A percentile compares a stretch with the other conserved stretches of the same genome.
phyloP scores from a whole-genome alignment of 1,284 basidiomycete species.

The Rhodotorula glutinis region DNA sequence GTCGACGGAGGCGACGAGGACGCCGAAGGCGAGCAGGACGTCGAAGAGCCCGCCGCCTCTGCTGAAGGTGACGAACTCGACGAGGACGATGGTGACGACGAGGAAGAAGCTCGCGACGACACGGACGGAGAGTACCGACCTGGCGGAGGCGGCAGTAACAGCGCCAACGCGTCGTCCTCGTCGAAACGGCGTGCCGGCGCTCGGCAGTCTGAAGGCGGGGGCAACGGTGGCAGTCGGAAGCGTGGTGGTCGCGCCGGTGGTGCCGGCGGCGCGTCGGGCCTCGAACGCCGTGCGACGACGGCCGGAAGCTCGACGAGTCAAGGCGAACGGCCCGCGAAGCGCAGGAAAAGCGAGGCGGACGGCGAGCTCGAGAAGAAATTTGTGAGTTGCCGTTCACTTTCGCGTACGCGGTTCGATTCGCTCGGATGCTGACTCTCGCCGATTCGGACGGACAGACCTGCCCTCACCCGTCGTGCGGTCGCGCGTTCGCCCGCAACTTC shows the following conservation, averaged over 20 bases:
- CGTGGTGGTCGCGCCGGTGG: conserved; percentile 4
- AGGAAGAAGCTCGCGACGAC: background rate
- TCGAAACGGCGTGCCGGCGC: no score
- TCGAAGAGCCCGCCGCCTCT: no score
- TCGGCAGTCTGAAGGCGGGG: no score
- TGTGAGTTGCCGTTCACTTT: conserved; percentile 28
- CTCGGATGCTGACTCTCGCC: background rate
- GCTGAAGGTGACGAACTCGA: background rate
- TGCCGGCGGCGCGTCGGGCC: no score
- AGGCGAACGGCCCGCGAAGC: background rate
- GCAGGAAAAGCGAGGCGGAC: background rate
- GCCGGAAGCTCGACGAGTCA: background rate
- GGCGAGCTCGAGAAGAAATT: conserved; percentile 28
- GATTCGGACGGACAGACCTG: conserved; percentile 32
- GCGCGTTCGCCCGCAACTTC: conserved; percentile 38
- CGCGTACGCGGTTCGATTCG: no score
- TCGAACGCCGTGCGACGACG: background rate
- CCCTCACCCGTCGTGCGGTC: conserved; percentile 34
- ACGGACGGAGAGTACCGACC: conserved; percentile 4
- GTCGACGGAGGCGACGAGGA: background rate
- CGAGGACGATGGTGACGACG: background rate
- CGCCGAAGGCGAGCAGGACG: no score
- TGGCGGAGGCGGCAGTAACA: no score
- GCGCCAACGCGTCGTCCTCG: no score
- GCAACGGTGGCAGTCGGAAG: no score